phyloP scores from a whole-genome alignment of 176 grass and related monocot genomes.

The Areca catechu region DNA sequence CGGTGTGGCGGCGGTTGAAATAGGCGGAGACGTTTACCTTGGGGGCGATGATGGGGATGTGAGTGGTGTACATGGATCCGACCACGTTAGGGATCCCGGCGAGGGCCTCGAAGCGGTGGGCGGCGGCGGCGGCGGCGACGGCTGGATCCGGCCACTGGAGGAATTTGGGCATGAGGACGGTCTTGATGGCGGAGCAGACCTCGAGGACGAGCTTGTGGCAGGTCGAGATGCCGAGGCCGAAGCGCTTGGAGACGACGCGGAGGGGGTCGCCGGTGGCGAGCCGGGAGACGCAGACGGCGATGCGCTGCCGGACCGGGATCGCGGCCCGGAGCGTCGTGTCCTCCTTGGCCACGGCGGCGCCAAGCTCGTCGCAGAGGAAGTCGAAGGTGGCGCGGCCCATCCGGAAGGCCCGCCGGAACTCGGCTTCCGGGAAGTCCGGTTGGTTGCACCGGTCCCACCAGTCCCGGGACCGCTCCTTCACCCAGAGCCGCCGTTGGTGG shows the following conservation, averaged over 20 bases:
- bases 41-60: constrained; percentile 1
- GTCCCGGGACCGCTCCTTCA: background rate
- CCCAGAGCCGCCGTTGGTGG: background rate
- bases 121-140: background rate
- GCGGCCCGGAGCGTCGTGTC: constrained; percentile 9
- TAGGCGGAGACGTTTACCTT: background rate
- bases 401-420: constrained; percentile 11
- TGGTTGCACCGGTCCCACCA: constrained; percentile 8
- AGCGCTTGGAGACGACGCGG: constrained; percentile 8
- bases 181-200: constrained; percentile 3
- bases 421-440: constrained; percentile 2
- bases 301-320: constrained; percentile 5
- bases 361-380: constrained; percentile 1
- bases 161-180: background rate
- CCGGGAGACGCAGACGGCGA: constrained; percentile 2
- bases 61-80: constrained; percentile 11
- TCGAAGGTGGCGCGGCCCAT: constrained; percentile 8
- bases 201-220: constrained; percentile 18
- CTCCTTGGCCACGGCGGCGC: constrained; percentile 4
- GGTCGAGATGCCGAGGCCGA: constrained; percentile 14
- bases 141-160: background rate
- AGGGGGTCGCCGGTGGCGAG: constrained; percentile 8
- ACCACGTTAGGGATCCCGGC: constrained; percentile 4
- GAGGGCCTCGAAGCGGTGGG: background rate
- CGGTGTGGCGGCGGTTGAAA: constrained; percentile 11